Evolutionary conservation across 306 rosid genomes (phyloP).

Genomic region (Comarum palustre): DNA sequence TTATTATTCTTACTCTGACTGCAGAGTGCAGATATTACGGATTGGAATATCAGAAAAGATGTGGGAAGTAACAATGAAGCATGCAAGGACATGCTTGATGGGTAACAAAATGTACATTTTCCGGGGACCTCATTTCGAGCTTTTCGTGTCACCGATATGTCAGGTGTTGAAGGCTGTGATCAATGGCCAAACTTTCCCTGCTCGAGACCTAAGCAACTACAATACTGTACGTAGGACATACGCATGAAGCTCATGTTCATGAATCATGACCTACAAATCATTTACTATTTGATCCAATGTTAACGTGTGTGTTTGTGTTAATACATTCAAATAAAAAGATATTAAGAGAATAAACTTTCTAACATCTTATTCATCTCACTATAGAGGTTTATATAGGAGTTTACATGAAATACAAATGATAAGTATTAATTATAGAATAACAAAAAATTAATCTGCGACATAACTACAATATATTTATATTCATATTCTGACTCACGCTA

Average conservation of each 20-base stretch:
- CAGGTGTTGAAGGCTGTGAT: constrained; percentile 52
- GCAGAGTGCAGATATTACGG: constrained; percentile 67
- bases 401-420: no score
- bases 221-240: constrained; percentile 52
- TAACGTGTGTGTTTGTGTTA: neutral
- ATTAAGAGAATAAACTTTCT: no score
- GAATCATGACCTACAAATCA: no score
- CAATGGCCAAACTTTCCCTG: constrained; percentile 34
- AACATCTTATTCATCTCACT: no score
- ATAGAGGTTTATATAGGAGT: no score
- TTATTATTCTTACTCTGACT: neutral
- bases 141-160: constrained; percentile 55
- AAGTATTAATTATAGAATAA: no score
- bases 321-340: no score
- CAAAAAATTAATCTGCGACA: no score
- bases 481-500: no score
- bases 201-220: constrained; percentile 22
- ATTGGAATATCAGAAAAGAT: constrained; percentile 73
- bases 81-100: constrained; percentile 62
- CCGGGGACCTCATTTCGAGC: constrained; percentile 20
- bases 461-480: no score
- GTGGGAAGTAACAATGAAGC: constrained; percentile 74
- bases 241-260: neutral
- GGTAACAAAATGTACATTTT: constrained; percentile 53
- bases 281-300: neutral